phyloP scores from a whole-genome alignment of 805 yeast species.

The Barnettozyma botsteinii region DNA sequence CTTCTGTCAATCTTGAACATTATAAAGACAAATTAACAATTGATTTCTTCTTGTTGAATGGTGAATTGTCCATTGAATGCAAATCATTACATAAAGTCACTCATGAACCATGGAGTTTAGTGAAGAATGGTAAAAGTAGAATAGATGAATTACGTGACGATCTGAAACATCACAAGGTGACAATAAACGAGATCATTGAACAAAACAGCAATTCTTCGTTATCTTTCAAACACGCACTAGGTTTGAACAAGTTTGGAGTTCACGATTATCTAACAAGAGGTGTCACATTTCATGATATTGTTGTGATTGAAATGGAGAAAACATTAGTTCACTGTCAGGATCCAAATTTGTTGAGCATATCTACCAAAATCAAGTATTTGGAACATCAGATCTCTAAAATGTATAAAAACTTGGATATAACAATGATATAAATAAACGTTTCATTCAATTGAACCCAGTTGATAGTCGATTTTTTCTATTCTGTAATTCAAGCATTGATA shows the following conservation, averaged over 20 bases:
- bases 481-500: slow-evolving; percentile 27
- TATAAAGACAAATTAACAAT: slow-evolving; percentile 38
- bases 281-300: slow-evolving; percentile 51
- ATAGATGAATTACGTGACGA: slow-evolving; percentile 54
- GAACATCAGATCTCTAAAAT: slow-evolving; percentile 32
- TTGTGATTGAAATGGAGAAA: slow-evolving; percentile 56
- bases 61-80: slow-evolving; percentile 58
- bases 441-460: background rate
- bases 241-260: slow-evolving; percentile 31
- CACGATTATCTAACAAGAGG: slow-evolving; percentile 56
- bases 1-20: slow-evolving; percentile 25
- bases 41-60: slow-evolving; percentile 54
- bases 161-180: slow-evolving; percentile 39
- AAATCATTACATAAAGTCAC: slow-evolving; percentile 44
- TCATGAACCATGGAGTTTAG: slow-evolving; percentile 57
- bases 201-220: slow-evolving; percentile 29
- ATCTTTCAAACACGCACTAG: slow-evolving; percentile 30
- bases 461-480: slow-evolving; percentile 23
- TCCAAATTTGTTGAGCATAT: slow-evolving; percentile 56
- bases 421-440: slow-evolving; percentile 16
- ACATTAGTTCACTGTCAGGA: slow-evolving; percentile 61
- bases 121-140: slow-evolving; percentile 40
- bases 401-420: slow-evolving; percentile 21
- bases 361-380: slow-evolving; percentile 57
- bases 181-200: slow-evolving; percentile 34